Conservation (phyloP, 1,139 yeast genomes). For the Hansenula sp. region DNA sequence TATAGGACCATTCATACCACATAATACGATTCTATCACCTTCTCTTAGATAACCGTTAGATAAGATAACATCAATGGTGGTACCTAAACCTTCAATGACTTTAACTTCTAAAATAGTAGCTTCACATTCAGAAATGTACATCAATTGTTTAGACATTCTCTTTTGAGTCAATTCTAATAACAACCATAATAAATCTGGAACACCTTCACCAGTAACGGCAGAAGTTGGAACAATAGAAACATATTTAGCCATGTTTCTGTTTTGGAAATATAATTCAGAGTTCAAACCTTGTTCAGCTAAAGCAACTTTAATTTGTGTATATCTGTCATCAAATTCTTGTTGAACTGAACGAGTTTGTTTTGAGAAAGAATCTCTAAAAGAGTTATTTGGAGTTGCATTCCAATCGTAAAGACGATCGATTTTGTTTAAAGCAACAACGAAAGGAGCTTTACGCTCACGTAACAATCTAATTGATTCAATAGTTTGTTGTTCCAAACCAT, state of each 20-base stretch:
- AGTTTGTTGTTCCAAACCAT: slow-evolving; percentile 97
- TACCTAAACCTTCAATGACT: slow-evolving; percentile 98
- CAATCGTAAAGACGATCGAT: slow-evolving; percentile 96
- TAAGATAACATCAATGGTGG: slow-evolving; percentile 94
- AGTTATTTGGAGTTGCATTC: slow-evolving; percentile 84
- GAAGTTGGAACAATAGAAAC: slow-evolving; percentile 98
- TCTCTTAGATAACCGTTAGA: slow-evolving; percentile 93
- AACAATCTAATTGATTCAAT: slow-evolving; percentile 87
- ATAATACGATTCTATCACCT: slow-evolving; percentile 91
- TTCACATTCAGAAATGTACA: slow-evolving; percentile 89
- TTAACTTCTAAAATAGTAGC: slow-evolving; percentile 98
- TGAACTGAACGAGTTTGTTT: slow-evolving; percentile 81
- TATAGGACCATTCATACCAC: slow-evolving; percentile 98
- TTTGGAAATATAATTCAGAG: slow-evolving; percentile 93
- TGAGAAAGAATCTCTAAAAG: slow-evolving; percentile 91
- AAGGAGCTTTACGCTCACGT: slow-evolving; percentile 97
- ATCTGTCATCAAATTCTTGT: slow-evolving; percentile 87
- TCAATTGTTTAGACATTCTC: slow-evolving; percentile 98
- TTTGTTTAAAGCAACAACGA: slow-evolving; percentile 93
- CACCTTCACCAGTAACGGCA: slow-evolving; percentile 99
- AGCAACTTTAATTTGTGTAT: slow-evolving; percentile 80
- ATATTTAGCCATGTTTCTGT: slow-evolving; percentile 86
- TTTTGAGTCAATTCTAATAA: slow-evolving; percentile 92
- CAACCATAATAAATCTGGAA: slow-evolving; percentile 96
- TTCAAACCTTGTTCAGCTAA: slow-evolving; percentile 98